phyloP scores from a whole-genome alignment of 495 filamentous ascomycete genomes.

The Beverwykella pulmonaria region DNA sequence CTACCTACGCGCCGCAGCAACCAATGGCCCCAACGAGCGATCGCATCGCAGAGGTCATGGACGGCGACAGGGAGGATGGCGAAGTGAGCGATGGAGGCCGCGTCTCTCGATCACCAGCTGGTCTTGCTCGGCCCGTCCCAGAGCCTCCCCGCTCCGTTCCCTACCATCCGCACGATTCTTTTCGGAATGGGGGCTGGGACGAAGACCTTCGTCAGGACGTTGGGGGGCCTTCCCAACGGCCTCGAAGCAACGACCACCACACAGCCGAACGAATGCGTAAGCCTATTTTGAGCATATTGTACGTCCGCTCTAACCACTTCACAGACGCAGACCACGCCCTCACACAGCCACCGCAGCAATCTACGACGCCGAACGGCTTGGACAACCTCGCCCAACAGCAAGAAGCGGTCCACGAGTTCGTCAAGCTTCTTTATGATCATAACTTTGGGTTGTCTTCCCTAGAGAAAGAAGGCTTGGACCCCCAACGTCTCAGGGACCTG shows the following conservation, averaged over 20 bases:
- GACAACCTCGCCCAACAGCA: not conserved
- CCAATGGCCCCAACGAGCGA: constrained; percentile 33
- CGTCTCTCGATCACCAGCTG: constrained; percentile 43
- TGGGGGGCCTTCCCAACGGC: not conserved
- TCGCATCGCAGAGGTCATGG: constrained; percentile 39
- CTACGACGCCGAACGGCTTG: not conserved
- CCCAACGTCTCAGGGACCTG: constrained; percentile 61
- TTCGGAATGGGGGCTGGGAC: not conserved
- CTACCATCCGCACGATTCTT: not conserved
- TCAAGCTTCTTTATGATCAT: constrained; percentile 29
- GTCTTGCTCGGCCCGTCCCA: not conserved
- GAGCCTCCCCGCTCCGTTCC: constrained; percentile 27
- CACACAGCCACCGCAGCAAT: not conserved
- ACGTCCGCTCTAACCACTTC: not conserved
- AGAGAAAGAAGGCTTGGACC: constrained; percentile 66
- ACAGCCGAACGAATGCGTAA: not conserved
- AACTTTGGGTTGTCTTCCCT: constrained; percentile 45
- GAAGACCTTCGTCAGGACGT: not conserved
- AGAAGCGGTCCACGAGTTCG: constrained; percentile 21
- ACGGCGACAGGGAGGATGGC: constrained; percentile 63
- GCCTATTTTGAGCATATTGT: not conserved
- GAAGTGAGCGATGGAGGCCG: constrained; percentile 71
- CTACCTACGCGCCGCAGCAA: constrained; percentile 10
- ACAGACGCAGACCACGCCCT: not conserved
- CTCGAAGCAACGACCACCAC: not conserved